A percentile compares a stretch with the other conserved stretches of the same genome.
These are phyloP conservation scores for Iberis pinnata DNA, from an alignment of 345 rosid species.

Conservation along the genomic window DNA sequence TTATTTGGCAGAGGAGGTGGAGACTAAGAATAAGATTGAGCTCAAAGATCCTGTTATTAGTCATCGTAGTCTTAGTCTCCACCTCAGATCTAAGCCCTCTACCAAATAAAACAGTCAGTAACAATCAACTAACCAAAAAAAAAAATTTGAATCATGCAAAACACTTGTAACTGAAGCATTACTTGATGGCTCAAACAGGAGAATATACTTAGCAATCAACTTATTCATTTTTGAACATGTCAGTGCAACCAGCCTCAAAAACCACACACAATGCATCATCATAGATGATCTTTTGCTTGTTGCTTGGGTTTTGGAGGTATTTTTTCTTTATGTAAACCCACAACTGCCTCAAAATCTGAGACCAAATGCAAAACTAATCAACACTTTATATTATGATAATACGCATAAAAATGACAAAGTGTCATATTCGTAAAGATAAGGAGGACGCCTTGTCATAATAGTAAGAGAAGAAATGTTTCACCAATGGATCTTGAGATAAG, in stretches of 20 bases:
- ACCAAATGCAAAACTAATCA: conserved; percentile 17
- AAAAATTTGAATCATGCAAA: not conserved
- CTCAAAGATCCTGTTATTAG: no score
- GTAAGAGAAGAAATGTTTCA: no score
- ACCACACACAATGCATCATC: conserved; percentile 85
- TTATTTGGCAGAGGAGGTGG: conserved; percentile 55
- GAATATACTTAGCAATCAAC: conserved; percentile 85
- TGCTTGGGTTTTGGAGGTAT: conserved; percentile 96
- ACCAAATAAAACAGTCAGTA: conserved; percentile 22
- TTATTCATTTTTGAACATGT: conserved; percentile 99
- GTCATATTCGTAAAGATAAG: not conserved
- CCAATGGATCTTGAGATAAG: no score
- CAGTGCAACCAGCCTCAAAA: conserved; percentile 95
- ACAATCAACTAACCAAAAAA: conserved; percentile 13
- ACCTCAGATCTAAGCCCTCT: conserved; percentile 66
- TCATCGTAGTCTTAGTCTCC: conserved; percentile 45
- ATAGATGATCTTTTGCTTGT: conserved; percentile 94
- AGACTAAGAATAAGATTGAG: conserved; percentile 44
- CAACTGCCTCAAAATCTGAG: conserved; percentile 87
- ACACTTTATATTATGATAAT: not conserved
- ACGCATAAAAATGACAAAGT: conserved; percentile 1
- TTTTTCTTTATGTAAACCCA: conserved; percentile 97
- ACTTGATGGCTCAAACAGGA: conserved; percentile 79
- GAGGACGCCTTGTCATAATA: not conserved
- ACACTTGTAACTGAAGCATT: conserved; percentile 11